Evolutionary conservation across 75 land plant species (phyloP), one percentile per base, ranked within the genome.

Genomic region (Picea glauca): DNA sequence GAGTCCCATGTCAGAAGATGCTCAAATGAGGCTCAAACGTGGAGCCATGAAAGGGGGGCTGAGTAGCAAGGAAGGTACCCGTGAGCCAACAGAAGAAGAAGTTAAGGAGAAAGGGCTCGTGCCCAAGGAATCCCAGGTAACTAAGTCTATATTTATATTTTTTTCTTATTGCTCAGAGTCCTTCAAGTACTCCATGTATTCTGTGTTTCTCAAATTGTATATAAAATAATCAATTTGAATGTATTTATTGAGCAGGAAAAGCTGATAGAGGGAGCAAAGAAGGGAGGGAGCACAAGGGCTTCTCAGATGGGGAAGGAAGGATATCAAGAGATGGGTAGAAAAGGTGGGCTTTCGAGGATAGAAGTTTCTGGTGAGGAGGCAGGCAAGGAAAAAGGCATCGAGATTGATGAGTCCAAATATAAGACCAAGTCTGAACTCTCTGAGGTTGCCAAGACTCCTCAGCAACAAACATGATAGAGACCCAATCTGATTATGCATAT

Each of bases 281-380:
- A 83, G 77, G 84, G 84, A 18, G 84, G 83, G n/a, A 23, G 75
- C 43, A 46, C 84, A 18, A 60, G 84, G 2, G 65, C 65, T 17
- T 3, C 46, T 20, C 84, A 82, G 76, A 35, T 82, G 14, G 84
- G 84, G 14, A 31, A 23, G 61, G 84, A 82, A 66, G 82, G 84
- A 3, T 82, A 82, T 56, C 82, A 82, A 57, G 82, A 82, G 76
- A 82, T 82, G 84, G 84, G 84, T 11, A 81, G 76, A 6, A 79
- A 82, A 30, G 84, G 84, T 1, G 84, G 84, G 23, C 67, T 82
- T 18, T 35, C 82, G 0, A 79, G 66, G 14, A 82, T 18, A 7
- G 82, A 62, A 43, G 30, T 58, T 23, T 82, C 81, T 59, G 82
- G 84, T 14, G 67, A 79, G 35, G 84, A 82, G 58, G 67, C 67